Base-by-base conservation (phyloP, 768 basidiomycete genomes). In the Leccinum fibrillosum region DNA sequence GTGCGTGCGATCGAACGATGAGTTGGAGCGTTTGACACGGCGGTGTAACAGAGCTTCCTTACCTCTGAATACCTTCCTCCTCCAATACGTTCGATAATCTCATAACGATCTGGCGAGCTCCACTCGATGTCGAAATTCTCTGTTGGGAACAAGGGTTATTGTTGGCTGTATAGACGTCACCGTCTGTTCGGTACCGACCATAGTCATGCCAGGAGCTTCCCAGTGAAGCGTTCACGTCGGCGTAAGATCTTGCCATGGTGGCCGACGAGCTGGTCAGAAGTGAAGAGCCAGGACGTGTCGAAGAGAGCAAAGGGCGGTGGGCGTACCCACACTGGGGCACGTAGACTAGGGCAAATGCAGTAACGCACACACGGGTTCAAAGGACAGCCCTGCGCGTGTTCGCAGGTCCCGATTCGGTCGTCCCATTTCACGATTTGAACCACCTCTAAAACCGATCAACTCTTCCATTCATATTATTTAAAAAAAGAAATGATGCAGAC, bases 31-130 rank as follows among this genome's bases (percentile, higher is more conserved):
- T 42, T 42, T 0, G 49, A n/a, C 4, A 32, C n/a, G 17, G 49
- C 48, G 9, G 26, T n/a, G 50, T 32, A 35, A 28, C 34, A 13
- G 2, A 12, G 10, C 32, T 12, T 7, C 34, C 28, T 53, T 60
- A 83, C 85, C 76, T 86, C 86, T 23, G 83, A 85, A 66, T 86
- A 86, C 67, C 85, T 83, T 53, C 86, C 86, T 42, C 86, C 77
- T 28, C 86, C 86, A 35, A 88, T 76, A 60, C 85, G 81, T 54
- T 81, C 74, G 52, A 85, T 78, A 57, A 88, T 80, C 66, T 88
- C 85, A 70, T 88, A 88, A 35, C 84, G 80, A 56, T 86, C 84
- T 58, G 86, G 82, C n/a, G 74, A 64, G 55, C 85, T 84, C 86
- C 86, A 88, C 55, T 85, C 81, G 55, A 86, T 78, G 61, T 75